Conservation (phyloP, 164 flowering plant species). For the Vitis vinifera region ASM3070453v1 NC_081810.1:6485501-6486000, state of each 20-base stretch:
- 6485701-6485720: constrained; percentile 87
- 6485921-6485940: constrained; percentile 90
- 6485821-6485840: constrained; percentile 84
- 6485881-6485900: constrained; percentile 92
- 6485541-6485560: no score
- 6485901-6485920: constrained; percentile 91
- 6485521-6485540: no score
- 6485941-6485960: constrained; percentile 82
- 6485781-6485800: constrained; percentile 82
- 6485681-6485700: constrained; percentile 67
- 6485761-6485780: constrained; percentile 86
- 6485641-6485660: constrained; percentile 11
- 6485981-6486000: constrained; percentile 89
- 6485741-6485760: constrained; percentile 60
- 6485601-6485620: no score
- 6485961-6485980: constrained; percentile 87
- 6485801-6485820: constrained; percentile 75
- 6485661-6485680: constrained; percentile 56
- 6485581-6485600: no score
- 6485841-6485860: constrained; percentile 77
- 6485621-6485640: neutral
- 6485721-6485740: constrained; percentile 79
- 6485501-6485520: no score
- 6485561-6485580: no score
- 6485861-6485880: constrained; percentile 93